These are phyloP conservation scores for Selaginella tamariscina DNA, from an alignment of 75 land plant species.

Conservation along the genomic window DNA sequence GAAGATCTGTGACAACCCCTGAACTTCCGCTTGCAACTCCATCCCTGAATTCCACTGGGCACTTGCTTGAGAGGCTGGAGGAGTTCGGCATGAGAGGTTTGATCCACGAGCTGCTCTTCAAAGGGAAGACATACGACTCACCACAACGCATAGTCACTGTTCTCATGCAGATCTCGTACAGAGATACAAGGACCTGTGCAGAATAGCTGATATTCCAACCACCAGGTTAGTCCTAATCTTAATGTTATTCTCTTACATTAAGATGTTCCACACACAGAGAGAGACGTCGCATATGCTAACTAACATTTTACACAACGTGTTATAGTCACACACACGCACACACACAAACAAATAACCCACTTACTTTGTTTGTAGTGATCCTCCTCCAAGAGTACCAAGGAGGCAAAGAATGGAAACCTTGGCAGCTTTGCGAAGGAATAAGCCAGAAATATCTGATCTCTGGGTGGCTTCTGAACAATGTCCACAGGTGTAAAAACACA, in stretches of 20 bases:
- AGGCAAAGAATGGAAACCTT: background rate
- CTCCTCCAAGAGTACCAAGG: background rate
- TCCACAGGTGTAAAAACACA: background rate
- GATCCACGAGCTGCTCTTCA: background rate
- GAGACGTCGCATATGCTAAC: too few relatives aligned
- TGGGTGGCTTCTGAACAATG: background rate
- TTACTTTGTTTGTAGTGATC: background rate
- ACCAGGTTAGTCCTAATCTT: too few relatives aligned
- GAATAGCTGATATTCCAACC: background rate
- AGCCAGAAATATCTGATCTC: background rate
- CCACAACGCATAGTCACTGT: background rate
- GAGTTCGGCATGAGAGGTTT: background rate
- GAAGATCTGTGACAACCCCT: background rate
- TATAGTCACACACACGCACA: too few relatives aligned
- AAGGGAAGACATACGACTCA: background rate
- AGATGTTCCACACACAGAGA: too few relatives aligned
- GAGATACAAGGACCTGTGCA: slow-evolving; percentile 1
- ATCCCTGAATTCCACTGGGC: background rate
- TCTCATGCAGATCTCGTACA: background rate
- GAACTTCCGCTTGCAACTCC: background rate
- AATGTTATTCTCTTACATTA: too few relatives aligned
- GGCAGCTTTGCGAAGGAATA: background rate
- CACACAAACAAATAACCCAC: too few relatives aligned
- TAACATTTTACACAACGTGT: too few relatives aligned
- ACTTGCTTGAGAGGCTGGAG: background rate